Evolutionary conservation across 1,139 yeast genomes (phyloP), one percentile per base, ranked within the genome.

Genomic region (Candida tetrigidarum): DNA sequence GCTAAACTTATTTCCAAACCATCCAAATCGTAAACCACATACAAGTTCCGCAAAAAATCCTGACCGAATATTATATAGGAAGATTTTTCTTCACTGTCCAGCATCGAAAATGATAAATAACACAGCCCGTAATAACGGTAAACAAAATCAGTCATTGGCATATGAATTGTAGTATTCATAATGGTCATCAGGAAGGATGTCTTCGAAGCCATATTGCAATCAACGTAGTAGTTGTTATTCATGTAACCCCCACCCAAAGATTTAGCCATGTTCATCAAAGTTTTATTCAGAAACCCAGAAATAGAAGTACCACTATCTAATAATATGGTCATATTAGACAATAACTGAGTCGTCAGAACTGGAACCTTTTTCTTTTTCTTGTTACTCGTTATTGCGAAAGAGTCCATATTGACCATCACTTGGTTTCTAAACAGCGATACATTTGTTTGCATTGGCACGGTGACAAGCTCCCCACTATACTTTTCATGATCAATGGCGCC

Each of bases 401-500:
- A 34, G 8, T 34, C 28, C 18, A 14, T 22, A 5, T 34, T 34
- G 16, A 34, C n/a, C 6, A 34, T 34, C 6, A 34, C 28, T 22
- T 34, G 37, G 10, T 34, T 34, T 22, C 14, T 5, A 12, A 34
- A 34, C 37, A 34, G 37, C 1, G 37, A 14, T 8, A 34, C 20
- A 16, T 34, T 34, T 4, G 28, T 23, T 22, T 22, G 14, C 2
- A 34, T 22, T 6, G 37, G 37, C 15, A 23, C 11, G 1, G 37
- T 34, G 15, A 34, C 37, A 34, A 34, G 37, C 12, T 46, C 47
- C 7, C 66, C 69, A 4, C 45, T 27, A 47, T 57, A 63, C 50
- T 64, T 65, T 14, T 57, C 61, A 18, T 51, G 50, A 45, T 66
- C 71, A 39, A 57, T 50, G 11, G 66, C 71, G 5, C 69, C 69